Base-by-base conservation (phyloP, 108 stramenopile species). In the Craspedostauros australis region DNA sequence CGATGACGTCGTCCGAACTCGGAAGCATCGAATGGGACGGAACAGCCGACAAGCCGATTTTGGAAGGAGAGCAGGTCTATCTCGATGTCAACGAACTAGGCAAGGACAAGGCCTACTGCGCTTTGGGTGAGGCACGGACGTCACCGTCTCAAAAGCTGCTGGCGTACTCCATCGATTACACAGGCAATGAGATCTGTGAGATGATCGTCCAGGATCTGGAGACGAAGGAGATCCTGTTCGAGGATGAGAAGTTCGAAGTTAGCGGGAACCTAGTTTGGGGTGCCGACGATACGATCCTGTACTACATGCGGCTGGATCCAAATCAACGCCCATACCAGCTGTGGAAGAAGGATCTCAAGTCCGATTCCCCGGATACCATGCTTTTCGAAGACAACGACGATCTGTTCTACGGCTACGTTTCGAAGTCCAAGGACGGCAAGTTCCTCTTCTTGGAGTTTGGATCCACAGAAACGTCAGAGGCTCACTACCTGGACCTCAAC, bases 81-180 rank as follows among this genome's bases (percentile, higher is more conserved):
- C 74, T 99, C 39, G 93, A 99, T 65, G 83, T 86, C 39, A 97
- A 97, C 28, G 43, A 41, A 7, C 41, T 96, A 59, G 93, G 93
- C n/a, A 57, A 79, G 58, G 79, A 78, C 11, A 75, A 86, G 38
- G 33, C 62, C 0, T 94, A 96, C 62, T 89, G 93, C 64, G 79
- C 89, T 26, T 52, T 86, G 26, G 93, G 91, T 21, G 58, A 60
- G 3, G 62, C 77, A 19, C 54, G 52, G 19, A 45, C 74, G 11
- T 88, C 86, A 5, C 95, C 95, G 5, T 57, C 62, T 27, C 60
- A 38, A 18, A 68, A 72, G 39, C 36, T 49, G 15, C 61, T 96
- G 23, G 98, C 91, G 21, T 99, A 97, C 66, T 54, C 92, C 9
- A 76, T 94, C 19, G 96, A 97, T 60, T 76, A 57, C 42, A 75